phyloP scores from a whole-genome alignment of 2,329 filamentous ascomycete species.

The Clarireedia hainanense region DNA sequence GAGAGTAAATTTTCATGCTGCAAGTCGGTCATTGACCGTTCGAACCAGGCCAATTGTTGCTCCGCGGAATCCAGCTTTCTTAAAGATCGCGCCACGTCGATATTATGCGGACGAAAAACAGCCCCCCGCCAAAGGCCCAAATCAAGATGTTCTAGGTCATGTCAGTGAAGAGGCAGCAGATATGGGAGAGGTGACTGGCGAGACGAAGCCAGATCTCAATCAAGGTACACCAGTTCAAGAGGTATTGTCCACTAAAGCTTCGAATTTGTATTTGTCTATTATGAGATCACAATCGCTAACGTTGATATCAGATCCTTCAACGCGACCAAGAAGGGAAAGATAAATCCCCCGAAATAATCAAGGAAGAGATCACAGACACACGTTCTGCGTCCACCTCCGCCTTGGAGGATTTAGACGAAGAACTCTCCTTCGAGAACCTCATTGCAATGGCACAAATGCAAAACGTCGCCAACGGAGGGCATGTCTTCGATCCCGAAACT shows the following conservation, averaged over 20 bases:
- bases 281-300: constrained; percentile 11
- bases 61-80: constrained; percentile 21
- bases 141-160: constrained; percentile 46
- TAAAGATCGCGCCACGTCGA: constrained; percentile 21
- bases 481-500: constrained; percentile 15
- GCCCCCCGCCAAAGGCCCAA: constrained; percentile 34
- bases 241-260: constrained; percentile 32
- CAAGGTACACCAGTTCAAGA: constrained; percentile 61
- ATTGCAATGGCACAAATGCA: constrained; percentile 26
- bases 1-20: constrained; percentile 42
- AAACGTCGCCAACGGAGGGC: constrained; percentile 21
- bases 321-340: constrained; percentile 53
- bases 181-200: constrained; percentile 48
- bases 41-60: constrained; percentile 32
- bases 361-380: constrained; percentile 42
- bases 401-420: constrained; percentile 22
- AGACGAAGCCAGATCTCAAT: constrained; percentile 51
- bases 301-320: constrained; percentile 46
- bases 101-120: constrained; percentile 25
- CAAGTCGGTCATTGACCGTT: constrained; percentile 35
- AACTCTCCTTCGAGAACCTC: constrained; percentile 27
- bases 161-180: constrained; percentile 59
- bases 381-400: not conserved
- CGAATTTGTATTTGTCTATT: constrained; percentile 14
- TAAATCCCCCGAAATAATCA: constrained; percentile 59